Evolutionary conservation across 805 yeast genomes (phyloP).

Genomic region (Zygoascus tannicola): DNA sequence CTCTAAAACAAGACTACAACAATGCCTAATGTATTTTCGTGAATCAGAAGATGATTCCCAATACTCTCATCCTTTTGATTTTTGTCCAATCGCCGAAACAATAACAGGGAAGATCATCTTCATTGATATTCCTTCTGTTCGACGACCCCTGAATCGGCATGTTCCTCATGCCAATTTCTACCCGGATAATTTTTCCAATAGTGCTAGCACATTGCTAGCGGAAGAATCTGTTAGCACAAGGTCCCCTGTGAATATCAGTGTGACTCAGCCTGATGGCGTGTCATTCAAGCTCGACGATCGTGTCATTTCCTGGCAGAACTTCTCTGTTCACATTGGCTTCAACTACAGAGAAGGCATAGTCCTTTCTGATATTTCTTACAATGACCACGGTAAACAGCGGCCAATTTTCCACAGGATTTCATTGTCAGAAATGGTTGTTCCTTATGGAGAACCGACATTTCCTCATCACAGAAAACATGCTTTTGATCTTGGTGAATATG

Average conservation of each 20-base stretch:
- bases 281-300: slow-evolving; percentile 64
- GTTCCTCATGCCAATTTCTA: slow-evolving; percentile 58
- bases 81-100: slow-evolving; percentile 75
- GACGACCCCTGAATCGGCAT: slow-evolving; percentile 61
- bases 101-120: slow-evolving; percentile 57
- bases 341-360: slow-evolving; percentile 82
- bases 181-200: slow-evolving; percentile 31
- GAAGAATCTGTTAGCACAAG: slow-evolving; percentile 37
- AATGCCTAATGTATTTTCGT: slow-evolving; percentile 73
- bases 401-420: slow-evolving; percentile 74
- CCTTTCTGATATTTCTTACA: slow-evolving; percentile 59
- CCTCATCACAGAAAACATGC: slow-evolving; percentile 85
- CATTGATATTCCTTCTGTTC: slow-evolving; percentile 66
- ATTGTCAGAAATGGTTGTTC: slow-evolving; percentile 75
- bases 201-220: neutral
- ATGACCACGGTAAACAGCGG: slow-evolving; percentile 40
- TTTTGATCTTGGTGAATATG: slow-evolving; percentile 78
- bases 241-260: slow-evolving; percentile 30
- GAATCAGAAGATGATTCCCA: slow-evolving; percentile 62
- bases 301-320: slow-evolving; percentile 69
- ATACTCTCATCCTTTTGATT: slow-evolving; percentile 63
- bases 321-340: slow-evolving; percentile 70
- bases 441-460: slow-evolving; percentile 69
- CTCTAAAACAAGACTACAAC: slow-evolving; percentile 62
- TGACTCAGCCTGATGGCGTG: slow-evolving; percentile 77